Evolutionary conservation across 225 moss, liverwort and hornwort genomes (phyloP).

Genomic region (Pleurozium schreberi): DNA sequence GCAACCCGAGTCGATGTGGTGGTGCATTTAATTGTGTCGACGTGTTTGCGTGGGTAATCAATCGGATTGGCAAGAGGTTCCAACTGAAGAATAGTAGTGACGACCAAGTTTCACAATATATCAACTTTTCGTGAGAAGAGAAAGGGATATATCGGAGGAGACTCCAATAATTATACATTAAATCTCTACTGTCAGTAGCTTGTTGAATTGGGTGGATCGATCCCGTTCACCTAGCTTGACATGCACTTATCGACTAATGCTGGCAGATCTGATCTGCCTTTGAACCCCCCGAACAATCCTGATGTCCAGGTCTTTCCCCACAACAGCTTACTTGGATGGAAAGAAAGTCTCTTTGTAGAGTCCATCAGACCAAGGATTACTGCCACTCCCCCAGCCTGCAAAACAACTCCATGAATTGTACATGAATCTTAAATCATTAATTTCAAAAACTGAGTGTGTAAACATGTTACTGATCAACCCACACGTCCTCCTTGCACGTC

Average conservation of each 20-base stretch:
- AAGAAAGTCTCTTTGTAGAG: constrained; percentile 4
- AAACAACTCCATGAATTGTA: not conserved
- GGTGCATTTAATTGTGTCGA: no score
- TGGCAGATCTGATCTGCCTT: constrained; percentile 18
- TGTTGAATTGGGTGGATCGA: no score
- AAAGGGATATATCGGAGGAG: no score
- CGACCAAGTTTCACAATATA: no score
- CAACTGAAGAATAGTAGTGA: no score
- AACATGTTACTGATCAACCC: not conserved
- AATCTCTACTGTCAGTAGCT: no score
- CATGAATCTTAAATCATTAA: not conserved
- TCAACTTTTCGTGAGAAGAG: no score
- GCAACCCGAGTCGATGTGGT: no score
- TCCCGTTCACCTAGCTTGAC: no score
- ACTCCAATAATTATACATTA: no score
- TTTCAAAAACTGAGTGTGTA: not conserved
- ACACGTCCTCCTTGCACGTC: not conserved
- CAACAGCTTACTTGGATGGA: constrained; percentile 18
- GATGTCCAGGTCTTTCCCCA: constrained; percentile 23
- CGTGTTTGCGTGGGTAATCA: no score
- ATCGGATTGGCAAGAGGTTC: no score
- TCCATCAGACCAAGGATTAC: constrained; percentile 23
- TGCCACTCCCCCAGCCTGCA: constrained; percentile 22
- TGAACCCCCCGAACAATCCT: constrained; percentile 22
- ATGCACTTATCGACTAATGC: constrained; percentile 20